Conservation (phyloP, 495 filamentous ascomycete genomes). For the Tetracladium setigerum region DNA sequence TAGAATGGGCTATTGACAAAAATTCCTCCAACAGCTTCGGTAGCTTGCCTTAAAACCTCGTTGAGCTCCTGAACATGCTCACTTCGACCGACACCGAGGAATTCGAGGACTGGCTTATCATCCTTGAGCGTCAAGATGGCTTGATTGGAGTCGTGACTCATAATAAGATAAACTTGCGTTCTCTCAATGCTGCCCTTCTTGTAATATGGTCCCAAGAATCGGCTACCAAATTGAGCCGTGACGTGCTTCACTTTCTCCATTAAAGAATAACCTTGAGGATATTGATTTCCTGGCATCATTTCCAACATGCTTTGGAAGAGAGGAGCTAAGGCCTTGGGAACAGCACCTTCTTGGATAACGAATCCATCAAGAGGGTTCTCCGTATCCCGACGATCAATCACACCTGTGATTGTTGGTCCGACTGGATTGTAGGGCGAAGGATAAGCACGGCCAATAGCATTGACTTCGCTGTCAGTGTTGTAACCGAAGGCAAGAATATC, state of each 20-base stretch:
- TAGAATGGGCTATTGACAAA: slow-evolving; percentile 50
- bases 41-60: slow-evolving; percentile 41
- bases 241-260: slow-evolving; percentile 34
- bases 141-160: slow-evolving; percentile 65
- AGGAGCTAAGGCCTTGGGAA: slow-evolving; percentile 48
- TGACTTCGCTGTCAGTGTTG: slow-evolving; percentile 47
- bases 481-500: slow-evolving; percentile 61
- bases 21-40: slow-evolving; percentile 48
- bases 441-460: slow-evolving; percentile 43
- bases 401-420: slow-evolving; percentile 57
- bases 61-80: slow-evolving; percentile 48
- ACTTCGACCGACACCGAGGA: slow-evolving; percentile 46
- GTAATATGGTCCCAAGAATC: slow-evolving; percentile 49
- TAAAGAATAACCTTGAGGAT: slow-evolving; percentile 30
- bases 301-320: slow-evolving; percentile 52
- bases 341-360: slow-evolving; percentile 57
- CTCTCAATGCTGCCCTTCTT: slow-evolving; percentile 44
- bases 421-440: slow-evolving; percentile 43
- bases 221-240: slow-evolving; percentile 40
- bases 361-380: slow-evolving; percentile 53
- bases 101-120: slow-evolving; percentile 51
- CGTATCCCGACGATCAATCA: slow-evolving; percentile 52
- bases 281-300: slow-evolving; percentile 41
- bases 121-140: slow-evolving; percentile 49
- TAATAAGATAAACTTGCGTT: slow-evolving; percentile 62